phyloP scores from a whole-genome alignment of 495 filamentous ascomycete species.

The Cercophora scortea region DNA sequence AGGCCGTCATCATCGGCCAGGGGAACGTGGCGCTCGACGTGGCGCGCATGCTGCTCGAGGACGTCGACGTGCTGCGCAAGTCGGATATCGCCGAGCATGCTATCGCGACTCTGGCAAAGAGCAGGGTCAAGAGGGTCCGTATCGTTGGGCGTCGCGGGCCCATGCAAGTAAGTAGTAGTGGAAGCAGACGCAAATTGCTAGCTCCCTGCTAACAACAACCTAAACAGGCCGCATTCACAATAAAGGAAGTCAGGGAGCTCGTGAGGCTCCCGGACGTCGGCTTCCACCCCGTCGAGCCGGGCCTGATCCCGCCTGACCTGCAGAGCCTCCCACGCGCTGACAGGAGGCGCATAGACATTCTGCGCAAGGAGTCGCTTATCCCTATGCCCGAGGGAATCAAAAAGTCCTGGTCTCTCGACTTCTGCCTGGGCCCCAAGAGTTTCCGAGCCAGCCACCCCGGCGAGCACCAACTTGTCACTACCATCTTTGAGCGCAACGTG shows the following conservation, averaged over 20 bases:
- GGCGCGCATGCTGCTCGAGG: constrained; percentile 73
- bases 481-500: constrained; percentile 59
- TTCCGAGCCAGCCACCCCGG: constrained; percentile 49
- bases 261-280: constrained; percentile 65
- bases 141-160: constrained; percentile 83
- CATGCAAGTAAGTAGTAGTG: constrained; percentile 67
- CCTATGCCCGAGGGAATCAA: background rate
- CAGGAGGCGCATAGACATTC: constrained; percentile 69
- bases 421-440: constrained; percentile 64
- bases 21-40: constrained; percentile 96
- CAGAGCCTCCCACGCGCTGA: constrained; percentile 61
- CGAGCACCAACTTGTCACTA: constrained; percentile 43
- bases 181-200: no score
- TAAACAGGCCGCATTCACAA: constrained; percentile 75
- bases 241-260: constrained; percentile 85
- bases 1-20: constrained; percentile 85
- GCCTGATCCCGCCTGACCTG: constrained; percentile 56
- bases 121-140: constrained; percentile 68
- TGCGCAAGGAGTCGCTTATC: constrained; percentile 60
- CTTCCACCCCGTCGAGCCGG: constrained; percentile 60
- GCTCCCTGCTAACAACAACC: background rate
- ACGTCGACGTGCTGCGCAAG: constrained; percentile 60
- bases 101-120: constrained; percentile 62
- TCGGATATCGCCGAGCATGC: constrained; percentile 87
- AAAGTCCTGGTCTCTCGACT: constrained; percentile 78